These are phyloP conservation scores for Saccharomyces cerevisiae DNA, from an alignment of 805 yeast species.

Conservation along the genomic window DNA sequence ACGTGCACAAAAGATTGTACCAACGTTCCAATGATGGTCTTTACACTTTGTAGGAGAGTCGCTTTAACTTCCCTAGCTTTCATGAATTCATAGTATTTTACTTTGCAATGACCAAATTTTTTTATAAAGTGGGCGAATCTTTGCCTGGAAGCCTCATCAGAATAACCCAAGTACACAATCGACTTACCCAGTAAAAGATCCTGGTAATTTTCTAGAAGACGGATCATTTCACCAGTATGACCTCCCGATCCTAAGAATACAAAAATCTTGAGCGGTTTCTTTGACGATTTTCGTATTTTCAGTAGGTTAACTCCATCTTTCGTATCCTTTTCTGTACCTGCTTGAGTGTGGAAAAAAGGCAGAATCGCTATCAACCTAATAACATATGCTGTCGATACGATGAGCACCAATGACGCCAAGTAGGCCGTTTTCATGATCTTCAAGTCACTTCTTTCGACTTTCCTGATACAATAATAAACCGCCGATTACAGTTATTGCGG, in stretches of 20 bases:
- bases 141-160: constrained; percentile 32
- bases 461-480: not conserved
- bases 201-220: constrained; percentile 41
- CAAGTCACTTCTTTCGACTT: not conserved
- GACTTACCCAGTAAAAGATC: constrained; percentile 38
- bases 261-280: constrained; percentile 33
- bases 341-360: constrained; percentile 12
- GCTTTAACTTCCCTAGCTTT: constrained; percentile 36
- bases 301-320: not conserved
- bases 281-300: not conserved
- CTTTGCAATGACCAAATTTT: constrained; percentile 3
- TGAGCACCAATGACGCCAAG: constrained; percentile 1
- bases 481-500: not conserved
- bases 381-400: constrained; percentile 7
- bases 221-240: constrained; percentile 92
- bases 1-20: constrained; percentile 15
- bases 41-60: constrained; percentile 23
- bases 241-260: constrained; percentile 92
- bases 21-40: constrained; percentile 31
- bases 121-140: constrained; percentile 28
- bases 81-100: constrained; percentile 19
- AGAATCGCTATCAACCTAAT: constrained; percentile 13
- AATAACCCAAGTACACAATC: constrained; percentile 28
- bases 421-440: not conserved
- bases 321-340: not conserved